Evolutionary conservation across 2,329 filamentous ascomycete genomes (phyloP).

Genomic region (Dothideomycetes sp.): DNA sequence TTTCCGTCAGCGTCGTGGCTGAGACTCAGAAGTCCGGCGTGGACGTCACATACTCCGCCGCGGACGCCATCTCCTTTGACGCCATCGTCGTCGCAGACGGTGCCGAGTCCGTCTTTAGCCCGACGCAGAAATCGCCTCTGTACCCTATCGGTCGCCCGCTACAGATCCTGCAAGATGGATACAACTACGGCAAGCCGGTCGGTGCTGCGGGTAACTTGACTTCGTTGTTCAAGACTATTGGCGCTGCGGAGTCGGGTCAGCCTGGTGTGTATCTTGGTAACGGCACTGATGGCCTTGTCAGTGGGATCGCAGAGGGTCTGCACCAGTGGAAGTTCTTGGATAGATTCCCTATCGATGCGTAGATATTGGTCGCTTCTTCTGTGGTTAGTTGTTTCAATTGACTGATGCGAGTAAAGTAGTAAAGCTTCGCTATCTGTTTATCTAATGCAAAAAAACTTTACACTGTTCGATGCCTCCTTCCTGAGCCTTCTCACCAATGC

Average conservation of each 20-base stretch:
- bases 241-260: background rate
- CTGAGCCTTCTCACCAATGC: no score
- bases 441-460: no score
- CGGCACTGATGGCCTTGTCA: constrained; percentile 1
- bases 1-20: constrained; percentile 49
- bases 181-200: constrained; percentile 66
- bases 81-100: constrained; percentile 60
- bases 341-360: constrained; percentile 47
- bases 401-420: no score
- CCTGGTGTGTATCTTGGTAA: constrained; percentile 13
- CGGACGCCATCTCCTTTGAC: constrained; percentile 52
- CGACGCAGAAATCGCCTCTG: constrained; percentile 45
- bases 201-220: constrained; percentile 47
- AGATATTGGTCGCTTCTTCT: no score
- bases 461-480: no score
- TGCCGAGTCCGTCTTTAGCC: constrained; percentile 40
- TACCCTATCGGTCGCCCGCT: constrained; percentile 57
- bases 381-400: no score
- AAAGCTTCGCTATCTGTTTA: no score
- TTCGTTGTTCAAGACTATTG: background rate
- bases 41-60: constrained; percentile 61
- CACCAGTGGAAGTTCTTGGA: constrained; percentile 55
- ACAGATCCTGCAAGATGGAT: constrained; percentile 65
- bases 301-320: constrained; percentile 32
- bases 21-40: constrained; percentile 46